Conservation (phyloP, 2,329 filamentous ascomycete species). For the Alternaria sp. region DNA sequence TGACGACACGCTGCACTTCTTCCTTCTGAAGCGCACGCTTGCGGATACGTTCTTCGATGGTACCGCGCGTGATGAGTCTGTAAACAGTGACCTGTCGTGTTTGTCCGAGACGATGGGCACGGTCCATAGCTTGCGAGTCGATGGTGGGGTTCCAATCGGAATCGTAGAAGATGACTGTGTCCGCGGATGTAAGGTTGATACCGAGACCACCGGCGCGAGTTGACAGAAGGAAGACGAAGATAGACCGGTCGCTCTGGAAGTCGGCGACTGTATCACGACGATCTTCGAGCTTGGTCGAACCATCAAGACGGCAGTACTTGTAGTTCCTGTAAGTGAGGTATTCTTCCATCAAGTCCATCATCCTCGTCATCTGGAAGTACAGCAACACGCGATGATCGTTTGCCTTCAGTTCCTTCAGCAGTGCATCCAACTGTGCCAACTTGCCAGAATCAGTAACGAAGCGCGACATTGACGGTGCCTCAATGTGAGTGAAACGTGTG, state of each 20-base stretch:
- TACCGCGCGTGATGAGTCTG: constrained; percentile 93
- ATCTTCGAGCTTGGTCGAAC: constrained; percentile 96
- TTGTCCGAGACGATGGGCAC: constrained; percentile 95
- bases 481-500: constrained; percentile 85
- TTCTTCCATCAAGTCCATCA: constrained; percentile 99
- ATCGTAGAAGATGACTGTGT: constrained; percentile 99
- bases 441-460: constrained; percentile 99
- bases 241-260: constrained; percentile 92
- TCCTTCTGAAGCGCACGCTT: constrained; percentile 98
- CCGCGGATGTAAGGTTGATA: constrained; percentile 95
- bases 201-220: constrained; percentile 96
- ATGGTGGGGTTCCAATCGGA: constrained; percentile 99
- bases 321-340: constrained; percentile 98
- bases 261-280: constrained; percentile 94
- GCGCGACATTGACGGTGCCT: constrained; percentile 93
- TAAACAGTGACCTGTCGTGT: constrained; percentile 97
- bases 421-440: constrained; percentile 84
- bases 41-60: constrained; percentile 96
- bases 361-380: constrained; percentile 99
- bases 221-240: constrained; percentile 95
- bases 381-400: constrained; percentile 90
- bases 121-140: constrained; percentile 98
- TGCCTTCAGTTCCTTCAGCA: constrained; percentile 89
- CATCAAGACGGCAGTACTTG: constrained; percentile 96
- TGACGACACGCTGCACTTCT: constrained; percentile 96